Evolutionary conservation across 164 flowering plant genomes (phyloP), one percentile per base, ranked within the genome.

Genomic region (Nymphaea thermarum): DNA sequence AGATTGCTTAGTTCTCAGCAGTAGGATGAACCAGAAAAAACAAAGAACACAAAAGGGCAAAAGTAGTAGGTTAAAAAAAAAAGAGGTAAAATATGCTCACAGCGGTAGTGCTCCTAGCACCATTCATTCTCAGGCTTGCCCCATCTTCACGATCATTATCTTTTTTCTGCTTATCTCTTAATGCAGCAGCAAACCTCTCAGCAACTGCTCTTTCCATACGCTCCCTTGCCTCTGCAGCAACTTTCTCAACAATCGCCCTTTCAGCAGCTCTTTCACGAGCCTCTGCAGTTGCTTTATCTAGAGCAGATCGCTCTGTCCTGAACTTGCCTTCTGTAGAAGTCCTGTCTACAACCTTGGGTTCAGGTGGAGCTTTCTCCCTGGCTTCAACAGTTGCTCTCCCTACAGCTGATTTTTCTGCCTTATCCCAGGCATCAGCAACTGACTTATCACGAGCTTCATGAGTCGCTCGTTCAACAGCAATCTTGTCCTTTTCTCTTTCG

Each of bases 231-330:
- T 69, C 75, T 42, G 69, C 67, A 51, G 81, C 71, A 70, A 78
- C 77, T 75, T 87, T 87, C 76, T 71, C 88, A 16, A 85, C 79
- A 72, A 83, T 43, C 41, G 91, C 89, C 77, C 82, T 93, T 72
- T 93, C 89, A 41, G 82, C 76, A 66, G 96, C 97, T 72, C 96
- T 93, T 66, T 83, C 85, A 68, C 93, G 78, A 61, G 96, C 97
- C 81, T 91, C 98, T 64, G 85, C 80, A 55, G 90, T 87, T 66
- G 96, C 97, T 74, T 95, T 81, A 76, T 91, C 98, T 57, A 91
- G 91, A 42, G 96, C 98, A 76, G 57, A 10, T 51, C 15, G 57
- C 8, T 51, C 57, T 51, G 96, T 91, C 71, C 96, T 94, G 75
- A 88, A 88, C 65, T 83, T 84, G 74, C 88, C 91, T 71, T 86